These are phyloP conservation scores for Mycena polygramma DNA, from an alignment of 768 basidiomycete genomes.

Conservation along the genomic window DNA sequence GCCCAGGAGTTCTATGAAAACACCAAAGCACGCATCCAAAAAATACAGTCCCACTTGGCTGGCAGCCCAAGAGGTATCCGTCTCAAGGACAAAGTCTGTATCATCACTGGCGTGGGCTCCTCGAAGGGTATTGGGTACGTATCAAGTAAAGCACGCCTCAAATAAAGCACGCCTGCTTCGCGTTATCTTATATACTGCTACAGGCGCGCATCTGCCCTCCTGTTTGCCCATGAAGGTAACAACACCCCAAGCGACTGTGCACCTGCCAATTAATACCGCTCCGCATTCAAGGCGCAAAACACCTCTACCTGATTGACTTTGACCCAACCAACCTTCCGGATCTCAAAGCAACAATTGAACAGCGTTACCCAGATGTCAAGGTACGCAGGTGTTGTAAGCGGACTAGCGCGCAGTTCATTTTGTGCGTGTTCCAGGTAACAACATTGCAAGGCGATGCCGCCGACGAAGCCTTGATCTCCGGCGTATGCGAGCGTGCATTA, in stretches of 20 bases:
- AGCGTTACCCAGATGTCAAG: conserved; percentile 82
- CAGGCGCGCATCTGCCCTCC: conserved; percentile 79
- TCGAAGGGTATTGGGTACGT: conserved; percentile 89
- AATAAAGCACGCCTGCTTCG: conserved; percentile 3
- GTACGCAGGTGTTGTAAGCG: conserved; percentile 53
- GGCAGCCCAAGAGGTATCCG: conserved; percentile 64
- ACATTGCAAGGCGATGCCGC: conserved; percentile 86
- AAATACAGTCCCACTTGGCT: conserved; percentile 77
- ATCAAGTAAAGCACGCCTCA: conserved; percentile 3
- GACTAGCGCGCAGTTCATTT: background rate
- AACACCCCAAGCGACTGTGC: conserved; percentile 11
- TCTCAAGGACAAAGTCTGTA: conserved; percentile 83
- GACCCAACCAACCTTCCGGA: conserved; percentile 75
- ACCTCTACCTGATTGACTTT: conserved; percentile 83
- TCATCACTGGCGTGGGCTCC: conserved; percentile 91
- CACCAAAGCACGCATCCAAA: conserved; percentile 75
- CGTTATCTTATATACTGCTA: conserved; percentile 21
- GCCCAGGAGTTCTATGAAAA: conserved; percentile 68
- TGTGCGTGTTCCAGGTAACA: conserved; percentile 71
- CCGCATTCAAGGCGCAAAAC: conserved; percentile 70
- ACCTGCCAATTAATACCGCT: conserved; percentile 13
- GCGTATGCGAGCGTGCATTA: conserved; percentile 78
- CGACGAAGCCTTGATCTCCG: conserved; percentile 76
- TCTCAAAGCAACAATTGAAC: conserved; percentile 76
- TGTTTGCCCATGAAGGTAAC: conserved; percentile 83